Conservation (phyloP, 306 rosid species). For the Cucurbita pepo region DNA sequence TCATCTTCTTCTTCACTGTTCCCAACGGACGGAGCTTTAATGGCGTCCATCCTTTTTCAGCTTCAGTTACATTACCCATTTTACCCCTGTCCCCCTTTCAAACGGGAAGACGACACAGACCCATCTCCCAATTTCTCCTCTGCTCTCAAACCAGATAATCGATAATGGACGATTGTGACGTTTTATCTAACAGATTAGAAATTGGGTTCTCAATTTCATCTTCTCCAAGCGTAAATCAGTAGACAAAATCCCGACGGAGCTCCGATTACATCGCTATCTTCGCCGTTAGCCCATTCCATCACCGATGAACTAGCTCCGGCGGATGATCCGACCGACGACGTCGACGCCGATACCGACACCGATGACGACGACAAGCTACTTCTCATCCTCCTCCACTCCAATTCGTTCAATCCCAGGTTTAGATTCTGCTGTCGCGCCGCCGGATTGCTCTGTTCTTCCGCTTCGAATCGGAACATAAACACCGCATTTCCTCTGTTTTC, state of each 20-base stretch:
- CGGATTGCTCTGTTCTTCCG: neutral
- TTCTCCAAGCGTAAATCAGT: conserved; percentile 78
- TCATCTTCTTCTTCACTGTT: neutral
- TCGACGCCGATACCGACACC: conserved; percentile 47
- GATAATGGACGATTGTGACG: no score
- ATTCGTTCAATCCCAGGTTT: conserved; percentile 36
- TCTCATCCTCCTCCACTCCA: conserved; percentile 52
- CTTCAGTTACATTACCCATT: neutral
- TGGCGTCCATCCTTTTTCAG: neutral
- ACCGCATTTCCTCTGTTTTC: conserved; percentile 1
- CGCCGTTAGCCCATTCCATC: conserved; percentile 75
- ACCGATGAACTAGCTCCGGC: conserved; percentile 49
- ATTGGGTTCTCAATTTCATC: conserved; percentile 8
- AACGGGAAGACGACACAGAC: neutral
- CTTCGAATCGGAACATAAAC: conserved; percentile 5
- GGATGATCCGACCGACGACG: conserved; percentile 62
- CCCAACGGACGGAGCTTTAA: conserved; percentile 1
- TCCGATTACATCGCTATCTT: conserved; percentile 43
- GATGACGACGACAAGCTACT: conserved; percentile 61
- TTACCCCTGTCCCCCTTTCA: neutral
- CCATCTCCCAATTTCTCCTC: neutral
- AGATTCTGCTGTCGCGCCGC: conserved; percentile 23
- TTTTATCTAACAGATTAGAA: no score
- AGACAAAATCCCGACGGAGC: conserved; percentile 37
- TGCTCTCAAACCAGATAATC: neutral